These are phyloP conservation scores for Plantago major DNA, from an alignment of 257 asterid species.

Conservation along the genomic window DNA sequence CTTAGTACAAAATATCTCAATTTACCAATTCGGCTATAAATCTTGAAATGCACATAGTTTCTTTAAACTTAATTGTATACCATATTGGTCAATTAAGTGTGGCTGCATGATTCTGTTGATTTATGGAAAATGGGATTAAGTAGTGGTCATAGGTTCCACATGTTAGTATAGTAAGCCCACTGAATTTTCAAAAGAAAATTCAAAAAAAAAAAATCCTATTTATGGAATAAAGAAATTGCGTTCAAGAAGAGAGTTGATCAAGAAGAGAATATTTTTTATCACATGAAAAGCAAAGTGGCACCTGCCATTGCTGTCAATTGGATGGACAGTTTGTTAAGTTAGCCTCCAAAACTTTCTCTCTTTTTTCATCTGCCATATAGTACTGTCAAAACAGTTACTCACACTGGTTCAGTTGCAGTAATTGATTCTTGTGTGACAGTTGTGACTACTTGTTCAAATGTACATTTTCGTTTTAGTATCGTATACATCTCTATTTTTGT, in stretches of 20 bases:
- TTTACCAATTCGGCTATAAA: neutral
- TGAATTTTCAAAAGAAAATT: constrained; percentile 3
- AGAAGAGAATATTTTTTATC: constrained; percentile 11
- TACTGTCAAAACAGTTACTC: neutral
- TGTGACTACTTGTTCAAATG: neutral
- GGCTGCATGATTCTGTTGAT: constrained; percentile 9
- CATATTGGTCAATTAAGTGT: neutral
- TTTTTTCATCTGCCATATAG: neutral
- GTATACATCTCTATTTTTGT: too few species aligned
- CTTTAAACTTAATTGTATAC: neutral
- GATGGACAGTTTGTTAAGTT: too few species aligned
- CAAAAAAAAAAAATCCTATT: neutral
- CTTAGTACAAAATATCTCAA: too few species aligned
- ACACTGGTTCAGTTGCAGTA: neutral
- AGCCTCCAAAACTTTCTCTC: neutral
- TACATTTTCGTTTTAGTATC: neutral
- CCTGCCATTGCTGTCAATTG: constrained; percentile 25
- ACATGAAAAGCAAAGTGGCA: constrained; percentile 23
- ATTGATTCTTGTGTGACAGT: neutral
- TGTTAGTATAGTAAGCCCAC: constrained; percentile 10
- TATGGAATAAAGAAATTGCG: constrained; percentile 15
- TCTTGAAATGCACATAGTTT: neutral
- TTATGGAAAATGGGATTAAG: constrained; percentile 17
- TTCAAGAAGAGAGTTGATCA: constrained; percentile 16
- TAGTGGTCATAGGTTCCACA: constrained; percentile 30